Conservation (phyloP, 768 basidiomycete species). For the Rhodotorula toruloides region DNA sequence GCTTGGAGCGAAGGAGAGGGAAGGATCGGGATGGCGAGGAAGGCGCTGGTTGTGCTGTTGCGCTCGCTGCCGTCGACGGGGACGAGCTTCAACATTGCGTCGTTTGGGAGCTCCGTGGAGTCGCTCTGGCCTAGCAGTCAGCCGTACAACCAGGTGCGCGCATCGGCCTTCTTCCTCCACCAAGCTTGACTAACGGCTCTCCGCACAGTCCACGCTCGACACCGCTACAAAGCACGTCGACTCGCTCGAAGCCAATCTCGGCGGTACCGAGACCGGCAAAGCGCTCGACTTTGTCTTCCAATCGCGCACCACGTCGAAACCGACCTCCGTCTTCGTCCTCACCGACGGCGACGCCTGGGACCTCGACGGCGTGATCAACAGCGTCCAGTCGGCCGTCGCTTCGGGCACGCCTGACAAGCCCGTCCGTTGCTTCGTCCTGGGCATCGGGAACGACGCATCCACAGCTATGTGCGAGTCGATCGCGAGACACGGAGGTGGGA, state of each 20-base stretch:
- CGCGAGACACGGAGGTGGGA: conserved; percentile 57
- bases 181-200: background rate
- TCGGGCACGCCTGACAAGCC: background rate
- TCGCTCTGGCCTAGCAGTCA: conserved; percentile 46
- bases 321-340: conserved; percentile 57
- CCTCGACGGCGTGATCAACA: conserved; percentile 10
- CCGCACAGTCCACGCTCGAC: conserved; percentile 20
- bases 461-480: conserved; percentile 56
- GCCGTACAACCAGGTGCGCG: conserved; percentile 21
- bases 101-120: conserved; percentile 50
- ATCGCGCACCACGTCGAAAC: conserved; percentile 44
- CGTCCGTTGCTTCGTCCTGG: conserved; percentile 58
- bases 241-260: conserved; percentile 51
- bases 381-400: conserved; percentile 5
- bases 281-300: conserved; percentile 52
- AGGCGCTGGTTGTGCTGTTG: conserved; percentile 53
- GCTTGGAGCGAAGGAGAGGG: background rate
- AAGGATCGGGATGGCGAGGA: conserved; percentile 44
- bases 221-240: conserved; percentile 47
- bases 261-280: conserved; percentile 55
- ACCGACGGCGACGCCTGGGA: conserved; percentile 55
- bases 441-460: conserved; percentile 56
- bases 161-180: conserved; percentile 37
- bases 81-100: conserved; percentile 58
- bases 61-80: conserved; percentile 49